Base-by-base conservation (phyloP, 768 basidiomycete species). In the Trametes punicea region DNA sequence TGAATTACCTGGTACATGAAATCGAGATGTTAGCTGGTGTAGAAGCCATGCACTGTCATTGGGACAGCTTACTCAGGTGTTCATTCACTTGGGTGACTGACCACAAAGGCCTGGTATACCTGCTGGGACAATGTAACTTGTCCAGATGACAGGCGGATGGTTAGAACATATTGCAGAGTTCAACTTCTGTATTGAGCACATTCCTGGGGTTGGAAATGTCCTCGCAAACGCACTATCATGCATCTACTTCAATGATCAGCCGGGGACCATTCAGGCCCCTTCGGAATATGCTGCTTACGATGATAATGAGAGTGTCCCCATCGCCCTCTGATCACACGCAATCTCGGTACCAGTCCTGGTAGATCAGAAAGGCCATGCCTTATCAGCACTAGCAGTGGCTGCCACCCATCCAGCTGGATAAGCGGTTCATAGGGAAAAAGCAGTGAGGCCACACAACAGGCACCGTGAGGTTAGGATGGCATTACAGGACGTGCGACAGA, bases 1-100 rank as follows among this genome's bases (percentile, higher is more conserved):
- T 59, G 42, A 66, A 68, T 30, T 75, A 77, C 42, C 67, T 71
- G 15, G 72, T 73, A 0, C 72, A 73, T 48, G 73, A 76, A 55
- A 60, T 68, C 4, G 75, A 77, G 34, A 30, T 70, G 13, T 46
- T 71, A 15, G 67, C 67, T 0, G 69, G 70, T 0, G 62, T 79
- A 0, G 73, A 77, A 39, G 67, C 73, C 0, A 51, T 78, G 44
- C 73, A 71, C 38, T 69, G 69, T 58, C 29, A 27, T 38, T 20
- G 38, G 4, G 23, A 31, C 4, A 10, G 51, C 13, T 47, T 64
- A 11, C 33, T 16, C 60, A 60, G 4, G n/a, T 45, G 13, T 40
- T 27, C 16, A 59, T 65, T 40, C 31, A 46, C 2, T 23, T 64
- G 4, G 40, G 42, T 15, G 59, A 31, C 64, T 1, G 64, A 65